A percentile compares a stretch with the other conserved stretches of the same genome.
phyloP scores from a whole-genome alignment of 768 basidiomycete species.

The Calocera cornea region DNA sequence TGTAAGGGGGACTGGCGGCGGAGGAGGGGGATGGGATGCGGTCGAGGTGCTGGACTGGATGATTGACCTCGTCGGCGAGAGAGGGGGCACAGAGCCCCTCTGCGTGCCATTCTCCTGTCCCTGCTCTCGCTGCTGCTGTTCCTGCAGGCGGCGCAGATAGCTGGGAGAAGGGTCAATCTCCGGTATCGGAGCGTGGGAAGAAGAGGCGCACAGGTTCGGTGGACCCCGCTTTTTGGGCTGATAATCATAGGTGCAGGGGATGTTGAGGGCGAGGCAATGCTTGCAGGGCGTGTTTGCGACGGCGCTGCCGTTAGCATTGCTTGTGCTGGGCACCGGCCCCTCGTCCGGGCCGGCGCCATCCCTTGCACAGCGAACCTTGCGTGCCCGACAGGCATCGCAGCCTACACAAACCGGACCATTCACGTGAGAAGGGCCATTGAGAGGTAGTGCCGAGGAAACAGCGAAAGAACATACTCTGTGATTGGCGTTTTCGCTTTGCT shows the following conservation, averaged over 20 bases:
- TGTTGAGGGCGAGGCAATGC: constrained; percentile 68
- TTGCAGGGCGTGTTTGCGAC: constrained; percentile 62
- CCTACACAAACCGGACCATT: constrained; percentile 30
- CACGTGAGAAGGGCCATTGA: neutral
- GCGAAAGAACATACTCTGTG: constrained; percentile 8
- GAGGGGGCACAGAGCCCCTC: neutral
- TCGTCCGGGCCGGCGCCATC: constrained; percentile 46
- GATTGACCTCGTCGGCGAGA: neutral
- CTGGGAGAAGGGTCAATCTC: constrained; percentile 25
- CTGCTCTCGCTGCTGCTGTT: constrained; percentile 27
- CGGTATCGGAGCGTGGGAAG: constrained; percentile 10
- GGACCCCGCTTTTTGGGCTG: constrained; percentile 89
- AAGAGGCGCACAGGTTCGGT: constrained; percentile 58
- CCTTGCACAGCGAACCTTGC: constrained; percentile 73
- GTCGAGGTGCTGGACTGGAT: neutral
- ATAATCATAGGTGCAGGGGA: constrained; percentile 82
- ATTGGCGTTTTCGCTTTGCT: constrained; percentile 12
- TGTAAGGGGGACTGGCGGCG: constrained; percentile 8
- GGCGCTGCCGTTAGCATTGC: neutral
- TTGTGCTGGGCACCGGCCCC: constrained; percentile 24
- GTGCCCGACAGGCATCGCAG: constrained; percentile 74
- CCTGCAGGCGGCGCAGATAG: constrained; percentile 67
- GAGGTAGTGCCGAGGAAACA: neutral
- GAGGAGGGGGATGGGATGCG: constrained; percentile 5
- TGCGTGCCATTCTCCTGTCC: neutral